Evolutionary conservation across 257 asterid species (phyloP), one percentile per base, ranked within the genome.

Genomic region (Leonotis leonurus): DNA sequence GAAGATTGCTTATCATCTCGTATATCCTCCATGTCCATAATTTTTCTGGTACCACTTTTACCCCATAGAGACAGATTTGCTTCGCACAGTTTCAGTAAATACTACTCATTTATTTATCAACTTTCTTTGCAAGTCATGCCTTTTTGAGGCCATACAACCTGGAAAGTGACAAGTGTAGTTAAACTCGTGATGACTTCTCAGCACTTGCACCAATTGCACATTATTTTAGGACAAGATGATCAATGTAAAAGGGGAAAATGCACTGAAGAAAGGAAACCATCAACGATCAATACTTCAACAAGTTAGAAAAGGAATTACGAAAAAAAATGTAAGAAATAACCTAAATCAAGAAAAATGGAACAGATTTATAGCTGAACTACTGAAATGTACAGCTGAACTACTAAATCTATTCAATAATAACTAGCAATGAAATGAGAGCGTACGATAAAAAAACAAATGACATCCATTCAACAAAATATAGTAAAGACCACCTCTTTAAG

Each of bases 11-110:
- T 75, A 62, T 77, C 86, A 70, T 82, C 87, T 72, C 60, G 80
- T 67, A 67, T 61, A 71, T 78, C 85, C 68, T 84, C 92, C 98
- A 86, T 86, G 70, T 65, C 73, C 59, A 36, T 65, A 68, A 59
- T 76, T 51, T 48, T 73, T 66, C 70, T 73, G 57, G 11, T 29
- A 56, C 72, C 75, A 43, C 55, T 74, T 55, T 71, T 70, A 77
- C 64, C 71, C 79, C 72, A 68, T 45, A 37, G 57, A 72, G 74
- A 70, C 59, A 73, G 64, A 49, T 6, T 67, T 58, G 9, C 69
- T 54, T 64, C 51, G 40, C 64, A 62, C 20, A 35, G 46, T 45
- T 80, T 52, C 65, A 57, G 62, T 56, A 36, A 32, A 65, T 63
- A 70, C 13, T 53, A 41, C 74, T 62, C 71, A 41, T 51, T 35